A percentile compares a stretch with the other conserved stretches of the same genome.
These are phyloP conservation scores for Simplicillium aogashimaense DNA, from an alignment of 2,329 filamentous ascomycete species.

Conservation along the genomic window DNA sequence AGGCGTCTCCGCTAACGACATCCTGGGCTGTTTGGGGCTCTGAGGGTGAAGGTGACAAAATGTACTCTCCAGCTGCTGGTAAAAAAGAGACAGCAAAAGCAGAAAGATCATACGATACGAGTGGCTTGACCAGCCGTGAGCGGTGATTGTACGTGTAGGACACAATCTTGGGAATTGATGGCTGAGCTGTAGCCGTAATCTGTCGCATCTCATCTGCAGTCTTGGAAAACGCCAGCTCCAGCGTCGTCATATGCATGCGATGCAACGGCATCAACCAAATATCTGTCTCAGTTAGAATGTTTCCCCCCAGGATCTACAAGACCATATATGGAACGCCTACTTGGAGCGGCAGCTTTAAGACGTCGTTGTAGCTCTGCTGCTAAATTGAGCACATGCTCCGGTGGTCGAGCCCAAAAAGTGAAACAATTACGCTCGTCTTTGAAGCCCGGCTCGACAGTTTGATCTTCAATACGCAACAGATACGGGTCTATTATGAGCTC, in stretches of 20 bases:
- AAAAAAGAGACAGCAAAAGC: slow-evolving; percentile 83
- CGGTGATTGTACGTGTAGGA: slow-evolving; percentile 59
- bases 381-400: slow-evolving; percentile 57
- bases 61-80: slow-evolving; percentile 58
- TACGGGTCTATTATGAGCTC: slow-evolving; percentile 70
- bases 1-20: slow-evolving; percentile 47
- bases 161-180: slow-evolving; percentile 48
- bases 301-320: slow-evolving; percentile 28
- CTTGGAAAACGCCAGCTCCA: slow-evolving; percentile 77
- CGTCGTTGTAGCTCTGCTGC: slow-evolving; percentile 59
- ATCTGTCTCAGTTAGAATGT: slow-evolving; percentile 20
- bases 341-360: slow-evolving; percentile 54
- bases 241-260: slow-evolving; percentile 72
- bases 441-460: slow-evolving; percentile 56
- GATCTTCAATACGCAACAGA: slow-evolving; percentile 58
- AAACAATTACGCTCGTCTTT: slow-evolving; percentile 71
- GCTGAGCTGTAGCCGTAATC: slow-evolving; percentile 48
- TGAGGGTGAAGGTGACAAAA: slow-evolving; percentile 24
- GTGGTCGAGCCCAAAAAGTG: slow-evolving; percentile 81
- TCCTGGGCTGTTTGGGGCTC: slow-evolving; percentile 22
- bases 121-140: slow-evolving; percentile 68
- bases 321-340: slow-evolving; percentile 28
- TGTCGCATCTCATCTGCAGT: slow-evolving; percentile 57
- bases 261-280: slow-evolving; percentile 80
- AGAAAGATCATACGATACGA: slow-evolving; percentile 74